Base-by-base conservation (phyloP, 176 grass and related monocot species). In the Musa acuminata region DNA sequence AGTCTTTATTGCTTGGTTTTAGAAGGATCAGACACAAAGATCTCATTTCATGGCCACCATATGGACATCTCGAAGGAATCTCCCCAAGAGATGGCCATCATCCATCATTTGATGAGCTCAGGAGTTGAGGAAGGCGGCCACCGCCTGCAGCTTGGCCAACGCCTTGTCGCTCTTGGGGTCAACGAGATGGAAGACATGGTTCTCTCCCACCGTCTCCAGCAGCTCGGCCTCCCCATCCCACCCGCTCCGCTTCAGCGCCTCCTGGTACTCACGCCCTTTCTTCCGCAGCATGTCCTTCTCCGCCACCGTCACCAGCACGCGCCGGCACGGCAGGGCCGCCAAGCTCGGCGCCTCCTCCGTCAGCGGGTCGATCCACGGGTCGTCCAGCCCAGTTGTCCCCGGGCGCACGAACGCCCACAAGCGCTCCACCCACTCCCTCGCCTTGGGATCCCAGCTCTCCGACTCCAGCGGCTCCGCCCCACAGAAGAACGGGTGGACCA, bases 401-500 rank as follows among this genome's bases (percentile, higher is more conserved):
- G 89, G 81, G 75, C 78, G 78, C 67, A 84, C 89, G 75, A 77
- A 84, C 43, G 64, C 64, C 88, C 85, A 87, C 9, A 83, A 77
- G 16, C 65, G 72, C 75, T 88, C 86, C 73, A 83, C 77, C 73
- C 74, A 78, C 11, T 16, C 74, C 29, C 83, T 69, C 53, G 80
- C 64, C 48, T 85, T 82, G 25, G 85, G 21, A 2, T 69, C 82
- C 62, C 11, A 1, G 8, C 77, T 86, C 82, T 51, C 67, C 65
- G 57, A 22, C 7, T 80, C 84, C 26, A 89, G 69, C 19, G 82
- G 53, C 74, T 87, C 77, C 63, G 63, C 69, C 4, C 89, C 89
- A 21, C 71, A 85, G 85, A 91, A 91, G 85, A 83, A 85, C 0
- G 89, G 85, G 75, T 91, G 90, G 13, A 89, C 73, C 35, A 86